Conservation (phyloP, 768 basidiomycete species). For the Guyanaporus albipodus region DNA sequence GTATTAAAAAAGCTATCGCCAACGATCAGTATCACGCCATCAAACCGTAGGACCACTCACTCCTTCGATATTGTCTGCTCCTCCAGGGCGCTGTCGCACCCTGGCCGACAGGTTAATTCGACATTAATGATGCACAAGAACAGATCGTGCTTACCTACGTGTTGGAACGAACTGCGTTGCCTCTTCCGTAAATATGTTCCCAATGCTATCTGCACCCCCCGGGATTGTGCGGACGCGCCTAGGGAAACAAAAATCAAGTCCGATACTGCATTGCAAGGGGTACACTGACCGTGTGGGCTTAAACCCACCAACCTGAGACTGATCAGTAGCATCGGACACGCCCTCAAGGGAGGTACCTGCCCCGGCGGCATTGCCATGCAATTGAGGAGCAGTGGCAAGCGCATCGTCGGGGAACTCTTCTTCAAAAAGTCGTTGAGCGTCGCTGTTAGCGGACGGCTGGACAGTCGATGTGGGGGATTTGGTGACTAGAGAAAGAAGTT, state of each 20-base stretch:
- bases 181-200: slow-evolving; percentile 44
- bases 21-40: neutral
- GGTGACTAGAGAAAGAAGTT: slow-evolving; percentile 2
- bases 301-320: slow-evolving; percentile 12
- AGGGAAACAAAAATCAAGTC: slow-evolving; percentile 5
- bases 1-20: slow-evolving; percentile 28
- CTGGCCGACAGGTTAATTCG: slow-evolving; percentile 30
- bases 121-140: neutral
- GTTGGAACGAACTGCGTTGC: slow-evolving; percentile 60
- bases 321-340: neutral
- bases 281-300: slow-evolving; percentile 50
- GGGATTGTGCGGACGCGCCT: slow-evolving; percentile 34
- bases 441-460: slow-evolving; percentile 1
- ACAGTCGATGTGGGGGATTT: slow-evolving; percentile 5
- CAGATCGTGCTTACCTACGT: slow-evolving; percentile 45
- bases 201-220: slow-evolving; percentile 29
- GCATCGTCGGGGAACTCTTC: slow-evolving; percentile 55
- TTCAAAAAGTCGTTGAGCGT: slow-evolving; percentile 11
- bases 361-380: slow-evolving; percentile 1
- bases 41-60: slow-evolving; percentile 23
- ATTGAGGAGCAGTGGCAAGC: slow-evolving; percentile 51
- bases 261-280: neutral
- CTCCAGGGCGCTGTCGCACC: slow-evolving; percentile 66
- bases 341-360: neutral
- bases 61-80: slow-evolving; percentile 52